Evolutionary conservation across 192 early-diverging fungal genomes (phyloP).

Genomic region (Cetraspora pellucida): DNA sequence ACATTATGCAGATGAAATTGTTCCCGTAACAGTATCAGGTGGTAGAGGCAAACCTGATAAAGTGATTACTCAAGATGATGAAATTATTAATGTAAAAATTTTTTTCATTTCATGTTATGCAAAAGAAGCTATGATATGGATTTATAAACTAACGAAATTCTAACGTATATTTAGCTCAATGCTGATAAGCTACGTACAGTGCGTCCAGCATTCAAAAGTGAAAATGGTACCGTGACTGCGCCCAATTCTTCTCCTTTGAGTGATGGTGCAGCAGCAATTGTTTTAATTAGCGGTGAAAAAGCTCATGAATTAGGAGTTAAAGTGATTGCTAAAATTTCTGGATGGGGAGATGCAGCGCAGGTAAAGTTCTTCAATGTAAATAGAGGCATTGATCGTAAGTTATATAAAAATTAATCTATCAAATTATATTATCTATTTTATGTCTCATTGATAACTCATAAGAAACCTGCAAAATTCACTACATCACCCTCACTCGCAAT

Average conservation of each 20-base stretch:
- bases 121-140: not conserved
- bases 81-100: constrained; percentile 54
- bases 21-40: constrained; percentile 68
- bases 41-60: constrained; percentile 68
- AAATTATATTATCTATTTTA: not conserved
- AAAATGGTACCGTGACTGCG: constrained; percentile 90
- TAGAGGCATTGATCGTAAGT: not conserved
- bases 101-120: not conserved
- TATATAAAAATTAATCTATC: not conserved
- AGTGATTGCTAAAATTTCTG: constrained; percentile 58
- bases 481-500: constrained; percentile 76
- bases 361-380: not conserved
- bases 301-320: constrained; percentile 56
- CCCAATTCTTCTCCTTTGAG: constrained; percentile 81
- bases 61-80: constrained; percentile 65
- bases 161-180: constrained; percentile 54
- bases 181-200: constrained; percentile 85
- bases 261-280: constrained; percentile 76
- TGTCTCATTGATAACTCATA: not conserved
- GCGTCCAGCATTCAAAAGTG: constrained; percentile 83
- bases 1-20: constrained; percentile 68
- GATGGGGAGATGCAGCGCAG: constrained; percentile 77
- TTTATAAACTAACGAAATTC: not conserved
- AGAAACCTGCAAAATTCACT: constrained; percentile 71
- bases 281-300: constrained; percentile 70